These are phyloP conservation scores for Chaetomidium leptoderma DNA, from an alignment of 495 filamentous ascomycete species.

Conservation along the genomic window DNA sequence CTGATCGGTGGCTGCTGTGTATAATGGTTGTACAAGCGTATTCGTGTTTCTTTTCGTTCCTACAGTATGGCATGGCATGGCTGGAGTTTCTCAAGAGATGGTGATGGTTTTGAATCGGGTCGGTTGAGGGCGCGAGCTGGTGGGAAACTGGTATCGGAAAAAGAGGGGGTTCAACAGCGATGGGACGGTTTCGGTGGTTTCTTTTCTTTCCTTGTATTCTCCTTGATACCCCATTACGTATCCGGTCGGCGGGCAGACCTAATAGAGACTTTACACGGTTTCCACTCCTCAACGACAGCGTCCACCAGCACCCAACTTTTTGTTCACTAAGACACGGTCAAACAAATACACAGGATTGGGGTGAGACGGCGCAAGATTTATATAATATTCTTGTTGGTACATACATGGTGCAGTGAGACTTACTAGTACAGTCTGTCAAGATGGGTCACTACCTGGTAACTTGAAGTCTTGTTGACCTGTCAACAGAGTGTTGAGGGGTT, in stretches of 20 bases:
- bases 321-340: too few species aligned
- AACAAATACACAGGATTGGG: neutral
- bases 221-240: constrained; percentile 8
- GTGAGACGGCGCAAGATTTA: neutral
- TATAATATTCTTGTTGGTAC: neutral
- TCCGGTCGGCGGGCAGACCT: neutral
- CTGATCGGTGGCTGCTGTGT: neutral
- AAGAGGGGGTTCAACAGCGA: neutral
- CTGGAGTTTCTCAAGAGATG: neutral
- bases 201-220: constrained; percentile 1
- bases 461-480: too few species aligned
- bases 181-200: neutral
- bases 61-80: neutral
- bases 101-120: neutral
- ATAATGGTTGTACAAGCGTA: neutral
- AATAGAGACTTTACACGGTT: neutral
- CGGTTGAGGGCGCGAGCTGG: neutral
- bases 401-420: neutral
- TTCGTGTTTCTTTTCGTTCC: neutral
- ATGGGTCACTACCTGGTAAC: too few species aligned
- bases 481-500: neutral
- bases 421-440: too few species aligned
- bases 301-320: too few species aligned
- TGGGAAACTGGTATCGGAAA: neutral
- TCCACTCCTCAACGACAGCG: neutral